Base-by-base conservation (phyloP, 2,329 filamentous ascomycete species). In the Penicillium expansum region DNA sequence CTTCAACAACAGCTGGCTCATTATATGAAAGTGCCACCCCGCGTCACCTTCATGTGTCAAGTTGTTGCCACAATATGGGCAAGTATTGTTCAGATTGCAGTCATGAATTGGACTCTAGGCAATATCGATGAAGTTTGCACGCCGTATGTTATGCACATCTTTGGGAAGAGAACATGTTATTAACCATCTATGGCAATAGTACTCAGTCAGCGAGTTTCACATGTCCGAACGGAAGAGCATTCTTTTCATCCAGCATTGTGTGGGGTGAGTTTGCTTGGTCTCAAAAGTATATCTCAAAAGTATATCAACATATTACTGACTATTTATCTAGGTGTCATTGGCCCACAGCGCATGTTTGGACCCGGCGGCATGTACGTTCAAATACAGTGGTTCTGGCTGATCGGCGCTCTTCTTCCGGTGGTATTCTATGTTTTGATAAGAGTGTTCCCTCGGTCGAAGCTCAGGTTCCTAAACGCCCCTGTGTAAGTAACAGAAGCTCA, bases 361-460 rank as follows among this genome's bases (percentile, higher is more conserved):
- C 76, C 80, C 3, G 78, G 78, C 2, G 81, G 82, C n/a, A 76
- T 87, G 8, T 90, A 89, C 68, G 77, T 79, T 1, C 77, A 77
- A 4, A 77, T 90, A 42, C 82, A 86, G 64, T 89, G 80, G 78
- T 89, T 88, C 75, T 90, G 85, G 83, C 79, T 89, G 39, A 77
- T 87, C 42, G 87, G 87, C 30, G 84, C 83, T 33, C 56, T 83
- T 7, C 74, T 83, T 0, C 87, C 87, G 8, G 69, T 88, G 48
- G 62, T 83, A 37, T 82, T 86, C 55, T 89, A 75, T 60, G 55
- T 74, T 14, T 72, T 86, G 33, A 84, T 85, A 13, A 80, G 84
- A 39, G 75, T 78, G 47, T 88, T 80, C 67, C 85, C 86, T 29
- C 82, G 79, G 64, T 83, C 81, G 5, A 75, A 83, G 32, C 81